A percentile compares a stretch with the other conserved stretches of the same genome.
Conservation (phyloP, 257 asterid genomes). For the Solanum megistacrolobum region DNA sequence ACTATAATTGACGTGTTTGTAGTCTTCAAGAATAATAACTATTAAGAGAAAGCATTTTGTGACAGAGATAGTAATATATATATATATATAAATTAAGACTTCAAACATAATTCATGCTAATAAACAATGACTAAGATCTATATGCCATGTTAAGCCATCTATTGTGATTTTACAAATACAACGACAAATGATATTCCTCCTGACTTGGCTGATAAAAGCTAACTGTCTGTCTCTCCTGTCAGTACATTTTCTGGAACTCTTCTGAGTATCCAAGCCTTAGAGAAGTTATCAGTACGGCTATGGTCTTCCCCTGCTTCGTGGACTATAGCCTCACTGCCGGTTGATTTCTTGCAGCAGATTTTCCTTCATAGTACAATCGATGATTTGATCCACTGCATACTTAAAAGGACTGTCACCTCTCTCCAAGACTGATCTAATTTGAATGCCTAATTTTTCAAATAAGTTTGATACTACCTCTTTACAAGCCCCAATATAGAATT, state of each 20-base stretch:
- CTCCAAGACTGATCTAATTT: slow-evolving; percentile 37
- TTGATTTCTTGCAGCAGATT: slow-evolving; percentile 31
- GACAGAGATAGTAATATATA: neutral
- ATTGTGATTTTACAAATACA: neutral
- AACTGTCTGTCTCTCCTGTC: slow-evolving; percentile 37
- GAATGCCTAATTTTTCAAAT: slow-evolving; percentile 56
- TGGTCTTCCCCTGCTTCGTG: slow-evolving; percentile 14
- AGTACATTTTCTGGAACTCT: slow-evolving; percentile 38
- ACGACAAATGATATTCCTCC: slow-evolving; percentile 14
- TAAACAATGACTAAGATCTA: neutral
- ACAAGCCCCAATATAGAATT: slow-evolving; percentile 62
- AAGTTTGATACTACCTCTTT: slow-evolving; percentile 42
- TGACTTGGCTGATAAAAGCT: slow-evolving; percentile 48
- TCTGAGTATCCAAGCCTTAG: slow-evolving; percentile 44
- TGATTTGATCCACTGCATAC: slow-evolving; percentile 42
- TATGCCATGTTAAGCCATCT: neutral
- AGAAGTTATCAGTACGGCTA: slow-evolving; percentile 50
- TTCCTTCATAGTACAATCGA: slow-evolving; percentile 41
- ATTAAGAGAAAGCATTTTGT: neutral
- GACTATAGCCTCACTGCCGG: neutral
- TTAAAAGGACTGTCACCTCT: slow-evolving; percentile 19
- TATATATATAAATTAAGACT: neutral
- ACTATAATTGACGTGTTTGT: too few species aligned
- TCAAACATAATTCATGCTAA: neutral
- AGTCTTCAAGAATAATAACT: too few species aligned